phyloP scores from a whole-genome alignment of 164 flowering plant species.

The Chimonanthus salicifolius region DNA sequence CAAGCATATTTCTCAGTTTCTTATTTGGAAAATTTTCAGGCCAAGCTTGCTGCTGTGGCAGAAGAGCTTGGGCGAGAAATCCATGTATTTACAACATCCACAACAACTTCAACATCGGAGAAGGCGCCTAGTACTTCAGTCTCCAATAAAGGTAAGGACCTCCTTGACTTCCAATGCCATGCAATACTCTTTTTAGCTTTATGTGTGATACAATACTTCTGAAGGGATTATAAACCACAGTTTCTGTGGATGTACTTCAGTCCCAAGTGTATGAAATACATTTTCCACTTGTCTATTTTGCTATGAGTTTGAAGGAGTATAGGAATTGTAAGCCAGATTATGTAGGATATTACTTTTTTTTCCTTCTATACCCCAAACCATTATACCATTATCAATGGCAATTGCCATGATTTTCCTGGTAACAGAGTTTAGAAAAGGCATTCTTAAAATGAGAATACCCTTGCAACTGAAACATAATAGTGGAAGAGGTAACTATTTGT shows the following conservation, averaged over 20 bases:
- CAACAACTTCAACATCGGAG: slow-evolving; percentile 29
- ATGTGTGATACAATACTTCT: not conserved
- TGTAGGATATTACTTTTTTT: too few relatives aligned
- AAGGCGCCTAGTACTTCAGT: slow-evolving; percentile 10
- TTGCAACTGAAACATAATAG: not conserved
- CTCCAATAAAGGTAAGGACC: slow-evolving; percentile 37
- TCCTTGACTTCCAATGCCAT: too few relatives aligned
- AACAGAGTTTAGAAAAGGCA: not conserved
- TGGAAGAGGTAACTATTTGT: not conserved
- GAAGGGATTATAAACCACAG: not conserved
- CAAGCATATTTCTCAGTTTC: not conserved
- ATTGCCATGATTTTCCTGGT: not conserved
- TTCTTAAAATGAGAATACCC: not conserved
- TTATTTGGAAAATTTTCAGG: slow-evolving; percentile 30
- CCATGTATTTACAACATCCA: slow-evolving; percentile 60
- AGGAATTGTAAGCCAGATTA: not conserved
- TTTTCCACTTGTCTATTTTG: not conserved
- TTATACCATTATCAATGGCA: not conserved
- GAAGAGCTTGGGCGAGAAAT: slow-evolving; percentile 72
- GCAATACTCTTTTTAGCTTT: not conserved
- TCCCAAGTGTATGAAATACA: not conserved
- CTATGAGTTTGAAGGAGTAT: not conserved
- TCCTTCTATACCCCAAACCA: too few relatives aligned
- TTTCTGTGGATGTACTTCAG: not conserved
- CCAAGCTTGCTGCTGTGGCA: slow-evolving; percentile 46